Percentiles rank a stretch among this genome's conserved stretches.
Conservation (phyloP, 768 basidiomycete genomes). For the Pleurotus salmoneostramineus region DNA sequence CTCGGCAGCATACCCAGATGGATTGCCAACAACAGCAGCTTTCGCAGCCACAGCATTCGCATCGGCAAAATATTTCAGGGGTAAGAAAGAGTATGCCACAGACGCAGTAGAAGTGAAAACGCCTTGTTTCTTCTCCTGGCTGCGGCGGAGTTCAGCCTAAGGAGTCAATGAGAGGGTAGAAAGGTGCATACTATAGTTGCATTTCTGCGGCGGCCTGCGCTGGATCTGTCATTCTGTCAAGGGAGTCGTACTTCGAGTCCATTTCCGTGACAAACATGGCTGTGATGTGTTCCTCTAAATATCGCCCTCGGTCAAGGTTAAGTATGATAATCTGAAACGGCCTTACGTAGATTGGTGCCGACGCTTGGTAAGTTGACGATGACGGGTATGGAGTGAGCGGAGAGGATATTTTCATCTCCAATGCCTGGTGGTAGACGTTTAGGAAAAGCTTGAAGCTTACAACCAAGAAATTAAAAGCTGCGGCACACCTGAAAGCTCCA, state of each 20-base stretch:
- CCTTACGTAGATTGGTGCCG: conserved; percentile 24
- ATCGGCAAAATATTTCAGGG: conserved; percentile 9
- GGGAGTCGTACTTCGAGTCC: conserved; percentile 11
- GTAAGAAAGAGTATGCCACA: conserved; percentile 9
- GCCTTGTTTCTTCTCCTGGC: conserved; percentile 3
- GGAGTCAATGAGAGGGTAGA: background rate
- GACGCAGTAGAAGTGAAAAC: conserved; percentile 8
- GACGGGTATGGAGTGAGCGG: conserved; percentile 13
- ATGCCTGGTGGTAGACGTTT: conserved; percentile 11
- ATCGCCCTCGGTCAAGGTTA: too few relatives aligned
- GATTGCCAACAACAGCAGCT: background rate
- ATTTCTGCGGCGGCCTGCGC: conserved; percentile 8
- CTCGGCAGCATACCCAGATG: background rate
- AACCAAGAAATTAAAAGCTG: too few relatives aligned
- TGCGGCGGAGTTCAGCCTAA: background rate
- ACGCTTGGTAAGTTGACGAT: conserved; percentile 24
- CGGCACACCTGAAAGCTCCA: conserved; percentile 21
- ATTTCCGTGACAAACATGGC: conserved; percentile 10
- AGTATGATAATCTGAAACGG: background rate
- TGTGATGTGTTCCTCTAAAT: conserved; percentile 13
- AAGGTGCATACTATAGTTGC: conserved; percentile 10
- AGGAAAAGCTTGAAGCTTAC: background rate
- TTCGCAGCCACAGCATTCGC: background rate
- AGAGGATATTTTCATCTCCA: conserved; percentile 15
- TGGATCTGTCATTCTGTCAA: conserved; percentile 12